A percentile compares a stretch with the other conserved stretches of the same genome.
phyloP scores from a whole-genome alignment of 495 filamentous ascomycete genomes.

The Penicillium simplicissimum region DNA sequence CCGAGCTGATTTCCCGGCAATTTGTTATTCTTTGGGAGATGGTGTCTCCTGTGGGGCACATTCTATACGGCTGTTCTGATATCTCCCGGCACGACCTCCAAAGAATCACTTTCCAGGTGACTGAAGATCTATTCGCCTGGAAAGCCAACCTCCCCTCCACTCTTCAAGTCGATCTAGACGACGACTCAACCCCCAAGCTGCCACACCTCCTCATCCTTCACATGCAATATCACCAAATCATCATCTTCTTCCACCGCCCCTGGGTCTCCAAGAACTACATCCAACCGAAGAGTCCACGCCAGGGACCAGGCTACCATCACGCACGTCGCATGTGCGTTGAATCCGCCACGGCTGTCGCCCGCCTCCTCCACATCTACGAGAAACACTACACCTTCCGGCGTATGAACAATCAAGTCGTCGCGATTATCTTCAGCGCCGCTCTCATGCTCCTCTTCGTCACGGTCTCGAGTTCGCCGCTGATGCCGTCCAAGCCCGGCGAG shows the following conservation, averaged over 20 bases:
- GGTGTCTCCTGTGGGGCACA: conserved; percentile 49
- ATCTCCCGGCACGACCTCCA: conserved; percentile 49
- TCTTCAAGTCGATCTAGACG: conserved; percentile 42
- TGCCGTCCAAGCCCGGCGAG: conserved; percentile 27
- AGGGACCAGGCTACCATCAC: conserved; percentile 48
- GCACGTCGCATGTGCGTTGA: conserved; percentile 51
- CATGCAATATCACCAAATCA: conserved; percentile 55
- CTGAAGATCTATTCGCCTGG: conserved; percentile 49
- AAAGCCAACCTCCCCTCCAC: conserved; percentile 45
- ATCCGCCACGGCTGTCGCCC: conserved; percentile 46
- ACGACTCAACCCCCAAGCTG: conserved; percentile 38
- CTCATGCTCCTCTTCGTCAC: conserved; percentile 51
- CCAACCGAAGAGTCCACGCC: conserved; percentile 46
- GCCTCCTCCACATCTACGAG: conserved; percentile 50
- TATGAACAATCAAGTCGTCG: conserved; percentile 53
- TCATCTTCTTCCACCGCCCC: conserved; percentile 53
- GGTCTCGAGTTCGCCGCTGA: conserved; percentile 38
- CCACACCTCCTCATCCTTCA: conserved; percentile 53
- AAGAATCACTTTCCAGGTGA: conserved; percentile 44
- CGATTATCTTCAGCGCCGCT: conserved; percentile 53
- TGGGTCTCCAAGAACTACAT: conserved; percentile 53
- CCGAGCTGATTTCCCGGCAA: conserved; percentile 45
- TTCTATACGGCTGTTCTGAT: conserved; percentile 51
- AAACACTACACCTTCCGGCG: conserved; percentile 51
- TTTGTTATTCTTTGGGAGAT: conserved; percentile 52